Conservation (phyloP, 805 yeast genomes). For the Candida maltosa region DNA sequence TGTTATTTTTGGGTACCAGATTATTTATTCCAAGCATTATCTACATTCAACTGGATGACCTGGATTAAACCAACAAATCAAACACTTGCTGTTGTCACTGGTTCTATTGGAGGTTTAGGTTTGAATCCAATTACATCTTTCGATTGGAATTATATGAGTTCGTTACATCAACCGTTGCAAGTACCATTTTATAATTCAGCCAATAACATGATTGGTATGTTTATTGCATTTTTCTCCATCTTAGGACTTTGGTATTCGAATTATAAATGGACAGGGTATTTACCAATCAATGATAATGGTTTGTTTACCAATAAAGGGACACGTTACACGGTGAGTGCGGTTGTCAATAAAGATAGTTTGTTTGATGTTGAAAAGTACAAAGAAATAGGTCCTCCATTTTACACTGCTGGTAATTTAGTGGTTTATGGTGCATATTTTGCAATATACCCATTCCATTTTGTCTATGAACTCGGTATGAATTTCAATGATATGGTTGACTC, state of each 20-base stretch:
- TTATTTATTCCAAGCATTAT: constrained; percentile 39
- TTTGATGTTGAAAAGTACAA: constrained; percentile 20
- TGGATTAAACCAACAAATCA: constrained; percentile 55
- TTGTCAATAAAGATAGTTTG: constrained; percentile 36
- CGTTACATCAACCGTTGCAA: constrained; percentile 13
- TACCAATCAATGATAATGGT: constrained; percentile 41
- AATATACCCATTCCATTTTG: constrained; percentile 21
- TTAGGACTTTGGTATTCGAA: constrained; percentile 19
- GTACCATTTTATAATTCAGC: constrained; percentile 27
- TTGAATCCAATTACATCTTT: constrained; percentile 52
- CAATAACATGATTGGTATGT: constrained; percentile 15
- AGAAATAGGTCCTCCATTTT: constrained; percentile 26
- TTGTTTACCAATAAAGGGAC: constrained; percentile 50
- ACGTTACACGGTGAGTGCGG: constrained; percentile 36
- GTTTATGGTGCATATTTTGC: constrained; percentile 26
- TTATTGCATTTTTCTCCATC: constrained; percentile 14
- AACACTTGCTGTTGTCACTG: constrained; percentile 48
- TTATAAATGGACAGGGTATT: constrained; percentile 19
- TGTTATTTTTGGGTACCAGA: constrained; percentile 45
- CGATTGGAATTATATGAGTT: constrained; percentile 46
- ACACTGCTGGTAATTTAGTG: constrained; percentile 25
- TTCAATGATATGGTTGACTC: constrained; percentile 12
- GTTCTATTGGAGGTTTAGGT: constrained; percentile 45
- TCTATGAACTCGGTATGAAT: constrained; percentile 9
- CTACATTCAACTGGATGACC: constrained; percentile 51